Percentiles rank a stretch among this genome's conserved stretches.
phyloP scores from a whole-genome alignment of 2,329 filamentous ascomycete genomes.

The Aspergillus amoenus region DNA sequence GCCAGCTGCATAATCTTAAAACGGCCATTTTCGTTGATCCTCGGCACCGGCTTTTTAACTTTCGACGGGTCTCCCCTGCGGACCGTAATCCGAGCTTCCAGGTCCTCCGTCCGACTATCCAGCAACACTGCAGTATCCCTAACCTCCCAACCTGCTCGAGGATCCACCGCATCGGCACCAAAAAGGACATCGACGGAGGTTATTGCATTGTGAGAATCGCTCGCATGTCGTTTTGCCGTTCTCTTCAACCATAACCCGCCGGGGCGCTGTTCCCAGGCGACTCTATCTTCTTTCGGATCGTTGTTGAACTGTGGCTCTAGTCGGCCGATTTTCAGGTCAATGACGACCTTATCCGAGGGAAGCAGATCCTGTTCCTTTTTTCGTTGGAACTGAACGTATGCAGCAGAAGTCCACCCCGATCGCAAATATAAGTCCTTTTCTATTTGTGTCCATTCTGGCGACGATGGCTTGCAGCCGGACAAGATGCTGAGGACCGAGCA shows the following conservation, averaged over 20 bases:
- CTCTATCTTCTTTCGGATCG: slow-evolving; percentile 55
- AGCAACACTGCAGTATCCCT: slow-evolving; percentile 72
- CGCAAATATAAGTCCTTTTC: slow-evolving; percentile 87
- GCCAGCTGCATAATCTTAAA: slow-evolving; percentile 97
- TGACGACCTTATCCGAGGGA: slow-evolving; percentile 71
- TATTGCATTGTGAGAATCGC: slow-evolving; percentile 71
- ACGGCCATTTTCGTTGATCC: slow-evolving; percentile 82
- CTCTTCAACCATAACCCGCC: slow-evolving; percentile 81
- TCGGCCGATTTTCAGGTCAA: slow-evolving; percentile 74
- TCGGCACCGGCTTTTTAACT: slow-evolving; percentile 67
- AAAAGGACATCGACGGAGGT: slow-evolving; percentile 85
- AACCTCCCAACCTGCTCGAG: slow-evolving; percentile 79
- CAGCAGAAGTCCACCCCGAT: slow-evolving; percentile 69
- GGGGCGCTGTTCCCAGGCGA: slow-evolving; percentile 74
- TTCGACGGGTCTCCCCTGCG: slow-evolving; percentile 68
- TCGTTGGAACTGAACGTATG: slow-evolving; percentile 77
- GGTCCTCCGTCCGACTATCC: slow-evolving; percentile 58
- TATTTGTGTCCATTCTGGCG: slow-evolving; percentile 73
- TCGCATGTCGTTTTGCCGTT: slow-evolving; percentile 68
- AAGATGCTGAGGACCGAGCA: slow-evolving; percentile 75
- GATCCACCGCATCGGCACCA: slow-evolving; percentile 87
- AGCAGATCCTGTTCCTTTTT: slow-evolving; percentile 83
- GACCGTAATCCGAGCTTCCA: slow-evolving; percentile 74
- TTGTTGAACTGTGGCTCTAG: slow-evolving; percentile 64
- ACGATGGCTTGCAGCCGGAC: slow-evolving; percentile 72